Evolutionary conservation across 768 basidiomycete genomes (phyloP).

Genomic region (Tubosaeta brunneosetosa): DNA sequence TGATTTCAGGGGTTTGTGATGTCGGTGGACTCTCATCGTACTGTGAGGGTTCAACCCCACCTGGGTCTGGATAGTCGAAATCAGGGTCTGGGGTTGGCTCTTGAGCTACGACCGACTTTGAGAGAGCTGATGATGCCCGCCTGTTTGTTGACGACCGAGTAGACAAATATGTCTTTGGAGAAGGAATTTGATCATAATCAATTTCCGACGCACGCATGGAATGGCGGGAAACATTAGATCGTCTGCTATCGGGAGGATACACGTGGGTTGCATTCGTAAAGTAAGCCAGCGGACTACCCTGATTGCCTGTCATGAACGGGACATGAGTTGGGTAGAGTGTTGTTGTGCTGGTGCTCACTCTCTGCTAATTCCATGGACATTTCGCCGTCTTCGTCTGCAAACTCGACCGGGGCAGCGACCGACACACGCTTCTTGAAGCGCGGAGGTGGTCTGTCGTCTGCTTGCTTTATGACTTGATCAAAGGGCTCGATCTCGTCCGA

Average conservation of each 20-base stretch:
- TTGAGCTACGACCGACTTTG: conserved; percentile 23
- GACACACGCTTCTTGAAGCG: conserved; percentile 48
- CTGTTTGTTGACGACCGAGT: conserved; percentile 33
- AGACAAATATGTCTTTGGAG: conserved; percentile 40
- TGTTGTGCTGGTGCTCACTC: conserved; percentile 41
- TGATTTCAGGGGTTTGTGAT: conserved; percentile 46
- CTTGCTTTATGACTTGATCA: conserved; percentile 67
- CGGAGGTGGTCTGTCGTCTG: conserved; percentile 61
- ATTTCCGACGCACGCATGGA: conserved; percentile 49
- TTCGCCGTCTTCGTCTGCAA: conserved; percentile 56
- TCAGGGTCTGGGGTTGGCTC: conserved; percentile 22
- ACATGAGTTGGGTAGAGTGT: conserved; percentile 4
- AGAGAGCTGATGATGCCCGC: conserved; percentile 32
- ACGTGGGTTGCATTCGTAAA: conserved; percentile 33
- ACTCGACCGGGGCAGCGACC: conserved; percentile 30
- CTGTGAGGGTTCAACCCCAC: conserved; percentile 24
- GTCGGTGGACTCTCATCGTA: conserved; percentile 27
- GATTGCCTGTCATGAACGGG: conserved; percentile 19
- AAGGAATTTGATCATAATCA: conserved; percentile 61
- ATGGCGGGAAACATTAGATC: conserved; percentile 41
- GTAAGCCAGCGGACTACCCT: conserved; percentile 32
- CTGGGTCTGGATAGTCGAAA: conserved; percentile 19
- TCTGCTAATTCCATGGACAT: conserved; percentile 76
- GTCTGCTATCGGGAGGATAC: conserved; percentile 36
- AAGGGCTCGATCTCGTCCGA: conserved; percentile 84